Evolutionary conservation across 306 rosid species (phyloP).

Genomic region (Amphicarpaea edgeworthii): DNA sequence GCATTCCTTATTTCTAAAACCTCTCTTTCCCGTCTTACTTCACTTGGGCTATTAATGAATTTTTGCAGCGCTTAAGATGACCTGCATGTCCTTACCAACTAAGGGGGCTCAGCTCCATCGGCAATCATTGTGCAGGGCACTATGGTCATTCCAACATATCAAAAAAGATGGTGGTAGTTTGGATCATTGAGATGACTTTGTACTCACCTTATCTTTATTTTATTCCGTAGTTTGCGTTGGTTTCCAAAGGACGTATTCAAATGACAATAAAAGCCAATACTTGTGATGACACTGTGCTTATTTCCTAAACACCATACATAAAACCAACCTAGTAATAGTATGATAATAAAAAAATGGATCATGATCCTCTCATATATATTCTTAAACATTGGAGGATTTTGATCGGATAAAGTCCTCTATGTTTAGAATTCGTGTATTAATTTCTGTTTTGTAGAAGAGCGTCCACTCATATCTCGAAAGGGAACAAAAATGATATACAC

Average conservation of each 20-base stretch:
- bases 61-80: neutral
- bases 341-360: conserved; percentile 1
- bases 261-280: conserved; percentile 60
- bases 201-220: conserved; percentile 76
- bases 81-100: conserved; percentile 57
- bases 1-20: conserved; percentile 42
- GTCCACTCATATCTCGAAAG: neutral
- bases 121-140: conserved; percentile 57
- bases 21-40: conserved; percentile 42
- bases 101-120: neutral
- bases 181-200: conserved; percentile 77
- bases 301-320: neutral
- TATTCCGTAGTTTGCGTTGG: conserved; percentile 81
- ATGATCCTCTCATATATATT: neutral
- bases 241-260: conserved; percentile 59
- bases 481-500: neutral
- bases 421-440: neutral
- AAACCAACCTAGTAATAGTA: conserved; percentile 4
- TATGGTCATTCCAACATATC: conserved; percentile 46
- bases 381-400: neutral
- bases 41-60: conserved; percentile 53
- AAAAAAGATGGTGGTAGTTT: conserved; percentile 61
- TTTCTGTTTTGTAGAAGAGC: neutral
- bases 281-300: conserved; percentile 44
- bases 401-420: neutral